These are phyloP conservation scores for Steccherinum ochraceum DNA, from an alignment of 768 basidiomycete species.

Conservation along the genomic window DNA sequence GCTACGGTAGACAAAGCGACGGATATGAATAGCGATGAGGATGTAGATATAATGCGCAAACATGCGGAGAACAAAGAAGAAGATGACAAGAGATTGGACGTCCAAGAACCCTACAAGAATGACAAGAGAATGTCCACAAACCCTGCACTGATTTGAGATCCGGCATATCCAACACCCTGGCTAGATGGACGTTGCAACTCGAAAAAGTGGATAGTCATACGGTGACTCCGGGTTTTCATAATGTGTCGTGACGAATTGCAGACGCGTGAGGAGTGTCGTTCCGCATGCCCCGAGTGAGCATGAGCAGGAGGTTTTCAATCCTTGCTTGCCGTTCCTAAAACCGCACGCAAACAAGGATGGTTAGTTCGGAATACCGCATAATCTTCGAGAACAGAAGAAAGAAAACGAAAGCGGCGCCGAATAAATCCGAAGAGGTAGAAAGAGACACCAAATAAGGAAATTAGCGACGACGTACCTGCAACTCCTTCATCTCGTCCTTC, in stretches of 20 bases:
- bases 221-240: slow-evolving; percentile 11
- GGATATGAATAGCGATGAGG: too few relatives aligned
- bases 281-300: slow-evolving; percentile 62
- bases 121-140: too few relatives aligned
- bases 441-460: neutral
- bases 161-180: too few relatives aligned
- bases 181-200: too few relatives aligned
- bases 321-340: slow-evolving; percentile 58
- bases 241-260: slow-evolving; percentile 17
- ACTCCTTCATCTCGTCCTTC: slow-evolving; percentile 77
- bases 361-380: neutral
- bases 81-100: too few relatives aligned
- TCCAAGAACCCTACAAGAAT: too few relatives aligned
- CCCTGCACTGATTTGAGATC: too few relatives aligned
- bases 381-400: neutral
- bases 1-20: too few relatives aligned
- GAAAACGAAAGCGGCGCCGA: neutral
- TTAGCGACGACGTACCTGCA: slow-evolving; percentile 46
- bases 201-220: too few relatives aligned
- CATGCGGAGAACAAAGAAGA: too few relatives aligned
- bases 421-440: neutral
- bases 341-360: neutral
- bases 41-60: too few relatives aligned
- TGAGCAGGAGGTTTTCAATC: slow-evolving; percentile 66
- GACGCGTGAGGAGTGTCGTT: slow-evolving; percentile 24